phyloP scores from a whole-genome alignment of 345 rosid species.

The Lepidium sativum region DNA sequence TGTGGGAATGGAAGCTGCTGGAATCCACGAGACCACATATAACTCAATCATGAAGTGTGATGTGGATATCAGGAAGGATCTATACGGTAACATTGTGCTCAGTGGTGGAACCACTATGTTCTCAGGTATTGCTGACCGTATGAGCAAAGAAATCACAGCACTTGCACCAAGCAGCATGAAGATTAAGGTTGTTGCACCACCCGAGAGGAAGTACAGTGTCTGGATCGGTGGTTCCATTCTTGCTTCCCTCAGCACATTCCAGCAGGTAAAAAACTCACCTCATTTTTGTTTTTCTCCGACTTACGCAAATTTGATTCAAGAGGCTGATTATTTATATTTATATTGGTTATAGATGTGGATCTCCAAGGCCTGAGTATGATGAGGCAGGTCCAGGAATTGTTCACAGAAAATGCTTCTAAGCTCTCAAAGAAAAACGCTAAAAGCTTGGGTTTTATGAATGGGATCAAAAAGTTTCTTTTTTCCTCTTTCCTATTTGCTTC shows the following conservation, averaged over 20 bases:
- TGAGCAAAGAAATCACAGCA: slow-evolving; percentile 73
- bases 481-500: slow-evolving; percentile 13
- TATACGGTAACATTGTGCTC: slow-evolving; percentile 60
- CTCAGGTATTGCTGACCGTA: slow-evolving; percentile 64
- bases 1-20: slow-evolving; percentile 67
- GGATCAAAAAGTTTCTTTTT: slow-evolving; percentile 24
- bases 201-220: slow-evolving; percentile 71
- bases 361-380: slow-evolving; percentile 34
- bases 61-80: slow-evolving; percentile 45
- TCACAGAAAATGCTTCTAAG: slow-evolving; percentile 35
- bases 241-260: slow-evolving; percentile 77
- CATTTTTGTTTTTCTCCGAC: background rate
- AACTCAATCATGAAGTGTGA: slow-evolving; percentile 63
- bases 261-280: slow-evolving; percentile 34
- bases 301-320: background rate
- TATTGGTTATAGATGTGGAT: slow-evolving; percentile 21
- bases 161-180: slow-evolving; percentile 73
- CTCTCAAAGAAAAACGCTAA: slow-evolving; percentile 7
- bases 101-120: slow-evolving; percentile 79
- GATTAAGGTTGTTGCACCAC: slow-evolving; percentile 73
- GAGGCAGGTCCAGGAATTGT: slow-evolving; percentile 36
- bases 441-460: slow-evolving; percentile 16
- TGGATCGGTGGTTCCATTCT: slow-evolving; percentile 77
- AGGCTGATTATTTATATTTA: background rate
- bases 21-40: slow-evolving; percentile 62